Conservation (phyloP, 345 rosid genomes). For the Sisymbrium irio region DNA sequence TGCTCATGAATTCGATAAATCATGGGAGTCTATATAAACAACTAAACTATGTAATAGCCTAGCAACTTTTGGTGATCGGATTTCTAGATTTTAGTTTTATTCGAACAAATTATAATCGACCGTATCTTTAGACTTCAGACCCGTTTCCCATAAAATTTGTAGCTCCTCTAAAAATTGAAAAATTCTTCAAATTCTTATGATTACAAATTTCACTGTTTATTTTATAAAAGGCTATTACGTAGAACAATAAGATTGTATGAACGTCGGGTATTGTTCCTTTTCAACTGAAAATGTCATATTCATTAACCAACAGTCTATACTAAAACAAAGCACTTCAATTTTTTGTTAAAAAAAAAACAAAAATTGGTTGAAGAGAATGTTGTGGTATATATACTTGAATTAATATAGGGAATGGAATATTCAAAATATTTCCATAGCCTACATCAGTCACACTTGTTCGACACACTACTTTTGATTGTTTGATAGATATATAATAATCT, state of each 20-base stretch:
- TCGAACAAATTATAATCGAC: neutral
- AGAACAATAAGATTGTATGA: slow-evolving; percentile 10
- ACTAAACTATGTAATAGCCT: slow-evolving; percentile 7
- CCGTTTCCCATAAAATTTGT: slow-evolving; percentile 18
- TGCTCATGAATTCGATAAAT: slow-evolving; percentile 17
- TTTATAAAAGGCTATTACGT: slow-evolving; percentile 4
- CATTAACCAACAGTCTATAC: slow-evolving; percentile 10
- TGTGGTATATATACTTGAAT: neutral
- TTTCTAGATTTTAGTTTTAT: neutral
- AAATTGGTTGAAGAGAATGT: neutral
- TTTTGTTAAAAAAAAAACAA: neutral
- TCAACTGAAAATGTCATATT: slow-evolving; percentile 20
- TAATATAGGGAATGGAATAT: neutral
- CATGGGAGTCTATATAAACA: neutral
- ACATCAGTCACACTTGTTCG: neutral
- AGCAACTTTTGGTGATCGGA: slow-evolving; percentile 8
- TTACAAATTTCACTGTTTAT: neutral
- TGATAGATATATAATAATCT: neutral
- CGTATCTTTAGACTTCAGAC: slow-evolving; percentile 15
- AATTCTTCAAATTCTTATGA: neutral
- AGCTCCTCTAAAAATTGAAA: slow-evolving; percentile 1
- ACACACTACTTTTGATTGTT: neutral
- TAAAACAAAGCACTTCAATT: neutral
- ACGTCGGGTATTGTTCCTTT: slow-evolving; percentile 19
- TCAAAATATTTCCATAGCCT: neutral